Conservation (phyloP, 768 basidiomycete genomes). For the Dentipellis fragilis region DNA sequence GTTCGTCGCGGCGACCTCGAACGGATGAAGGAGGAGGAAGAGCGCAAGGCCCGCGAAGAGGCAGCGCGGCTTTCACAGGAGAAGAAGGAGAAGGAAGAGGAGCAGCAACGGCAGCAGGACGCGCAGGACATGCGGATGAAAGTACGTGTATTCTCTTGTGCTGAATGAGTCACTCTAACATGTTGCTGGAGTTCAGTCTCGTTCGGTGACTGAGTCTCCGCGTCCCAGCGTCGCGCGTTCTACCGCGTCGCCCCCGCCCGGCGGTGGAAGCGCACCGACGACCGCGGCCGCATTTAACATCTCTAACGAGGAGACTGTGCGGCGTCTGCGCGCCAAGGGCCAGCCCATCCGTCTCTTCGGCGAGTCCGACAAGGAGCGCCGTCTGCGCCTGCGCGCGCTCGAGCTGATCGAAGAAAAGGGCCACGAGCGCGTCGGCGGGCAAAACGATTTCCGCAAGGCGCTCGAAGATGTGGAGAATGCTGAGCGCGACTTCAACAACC, state of each 20-base stretch:
- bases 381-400: conserved; percentile 81
- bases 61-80: conserved; percentile 7
- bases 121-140: conserved; percentile 13
- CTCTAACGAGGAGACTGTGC: conserved; percentile 85
- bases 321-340: conserved; percentile 80
- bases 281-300: conserved; percentile 57
- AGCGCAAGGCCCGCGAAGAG: conserved; percentile 12
- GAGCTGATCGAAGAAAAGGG: conserved; percentile 93
- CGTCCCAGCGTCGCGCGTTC: conserved; percentile 14
- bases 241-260: conserved; percentile 30
- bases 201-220: conserved; percentile 14
- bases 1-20: conserved; percentile 84
- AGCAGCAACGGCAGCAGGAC: conserved; percentile 23
- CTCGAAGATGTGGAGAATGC: conserved; percentile 81
- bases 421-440: conserved; percentile 68
- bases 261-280: conserved; percentile 24
- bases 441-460: conserved; percentile 91
- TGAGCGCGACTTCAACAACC: conserved; percentile 49
- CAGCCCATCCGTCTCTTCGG: conserved; percentile 94
- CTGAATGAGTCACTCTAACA: conserved; percentile 2
- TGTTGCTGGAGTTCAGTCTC: conserved; percentile 14
- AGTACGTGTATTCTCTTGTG: conserved; percentile 16
- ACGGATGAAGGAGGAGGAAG: conserved; percentile 12
- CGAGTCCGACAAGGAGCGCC: conserved; percentile 89
- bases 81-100: conserved; percentile 8